Base-by-base conservation (phyloP, 345 rosid species). In the Populus pruinosa region DNA sequence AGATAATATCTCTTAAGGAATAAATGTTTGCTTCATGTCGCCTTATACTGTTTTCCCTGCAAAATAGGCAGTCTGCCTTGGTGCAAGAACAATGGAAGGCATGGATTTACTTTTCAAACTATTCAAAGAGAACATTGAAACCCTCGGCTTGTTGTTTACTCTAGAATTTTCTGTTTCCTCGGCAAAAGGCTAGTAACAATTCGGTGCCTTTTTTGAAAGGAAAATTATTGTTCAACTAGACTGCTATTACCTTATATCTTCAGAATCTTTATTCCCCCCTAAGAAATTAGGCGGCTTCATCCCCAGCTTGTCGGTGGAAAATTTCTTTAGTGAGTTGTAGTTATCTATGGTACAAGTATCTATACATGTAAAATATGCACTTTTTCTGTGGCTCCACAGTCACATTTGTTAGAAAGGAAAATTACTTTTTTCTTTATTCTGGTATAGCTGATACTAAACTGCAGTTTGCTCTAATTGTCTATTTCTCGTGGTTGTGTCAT, bases 391-490 rank as follows among this genome's bases (percentile, higher is more conserved):
- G 55, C 4, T 25, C 31, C 27, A 17, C 31, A 29, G 59, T 27
- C 18, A 56, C 41, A 12, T n/a, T 61, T 27, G 27, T 12, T 61
- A 6, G 66, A 62, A 62, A 27, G 47, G 47, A 10, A 43, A 5
- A 43, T 38, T 7, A 8, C 8, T n/a, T 0, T 66, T 41, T 41
- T 50, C 44, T 33, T 66, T 53, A 13, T 77, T 62, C 65, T 69
- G 25, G 50, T 76, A 5, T 50, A 8, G 55, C 68, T 25, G n/a
- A 73, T 14, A 61, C 47, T 17, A 5, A 20, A 55, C 25, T 21
- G 47, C 33, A 55, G 61, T 63, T 17, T 36, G 44, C 31, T 47
- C 61, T 69, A 62, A 36, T 73, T 77, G 56, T 55, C 76, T 78
- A n/a, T 56, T 73, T 77, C 31, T 71, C 25, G 76, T 49, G 64